These are phyloP conservation scores for Stagonosporopsis vannaccii DNA, from an alignment of 2,329 filamentous ascomycete genomes.

Conservation along the genomic window DNA sequence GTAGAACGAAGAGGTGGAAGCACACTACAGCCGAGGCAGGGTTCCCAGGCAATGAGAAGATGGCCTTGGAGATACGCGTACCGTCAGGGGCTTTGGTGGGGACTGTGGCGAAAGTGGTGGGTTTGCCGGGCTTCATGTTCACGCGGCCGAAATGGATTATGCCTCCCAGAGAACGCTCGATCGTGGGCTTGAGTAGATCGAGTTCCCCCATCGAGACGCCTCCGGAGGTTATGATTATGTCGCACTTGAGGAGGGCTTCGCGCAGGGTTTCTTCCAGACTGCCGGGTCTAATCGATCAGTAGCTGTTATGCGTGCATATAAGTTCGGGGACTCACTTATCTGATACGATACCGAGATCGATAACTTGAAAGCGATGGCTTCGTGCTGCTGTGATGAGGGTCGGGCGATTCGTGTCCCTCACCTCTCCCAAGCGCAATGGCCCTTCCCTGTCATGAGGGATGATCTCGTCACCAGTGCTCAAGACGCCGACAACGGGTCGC, in stretches of 20 bases:
- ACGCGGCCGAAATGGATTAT: slow-evolving; percentile 97
- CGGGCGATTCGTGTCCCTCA: slow-evolving; percentile 91
- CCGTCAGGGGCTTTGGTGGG: slow-evolving; percentile 61
- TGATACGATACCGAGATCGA: slow-evolving; percentile 86
- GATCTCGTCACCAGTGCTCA: slow-evolving; percentile 96
- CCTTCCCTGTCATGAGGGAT: slow-evolving; percentile 73
- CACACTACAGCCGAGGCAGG: slow-evolving; percentile 93
- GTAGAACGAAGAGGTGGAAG: slow-evolving; percentile 92
- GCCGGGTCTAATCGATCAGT: slow-evolving; percentile 60
- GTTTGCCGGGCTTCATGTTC: slow-evolving; percentile 97
- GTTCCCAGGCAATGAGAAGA: slow-evolving; percentile 94
- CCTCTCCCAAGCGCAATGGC: slow-evolving; percentile 76
- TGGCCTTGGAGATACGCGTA: slow-evolving; percentile 68
- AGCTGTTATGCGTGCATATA: slow-evolving; percentile 17
- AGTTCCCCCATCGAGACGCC: slow-evolving; percentile 98
- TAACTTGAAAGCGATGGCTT: slow-evolving; percentile 76
- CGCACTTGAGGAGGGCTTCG: slow-evolving; percentile 73
- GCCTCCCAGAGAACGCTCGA: slow-evolving; percentile 87
- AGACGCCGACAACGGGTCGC: slow-evolving; percentile 79
- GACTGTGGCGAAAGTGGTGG: slow-evolving; percentile 93
- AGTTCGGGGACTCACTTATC: slow-evolving; percentile 61
- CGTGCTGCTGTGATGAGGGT: slow-evolving; percentile 80
- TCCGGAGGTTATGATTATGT: slow-evolving; percentile 89
- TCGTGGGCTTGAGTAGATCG: slow-evolving; percentile 93
- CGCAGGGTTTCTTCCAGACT: slow-evolving; percentile 80